Conservation (phyloP, 2,329 filamentous ascomycete genomes). For the Venturia effusa region DNA sequence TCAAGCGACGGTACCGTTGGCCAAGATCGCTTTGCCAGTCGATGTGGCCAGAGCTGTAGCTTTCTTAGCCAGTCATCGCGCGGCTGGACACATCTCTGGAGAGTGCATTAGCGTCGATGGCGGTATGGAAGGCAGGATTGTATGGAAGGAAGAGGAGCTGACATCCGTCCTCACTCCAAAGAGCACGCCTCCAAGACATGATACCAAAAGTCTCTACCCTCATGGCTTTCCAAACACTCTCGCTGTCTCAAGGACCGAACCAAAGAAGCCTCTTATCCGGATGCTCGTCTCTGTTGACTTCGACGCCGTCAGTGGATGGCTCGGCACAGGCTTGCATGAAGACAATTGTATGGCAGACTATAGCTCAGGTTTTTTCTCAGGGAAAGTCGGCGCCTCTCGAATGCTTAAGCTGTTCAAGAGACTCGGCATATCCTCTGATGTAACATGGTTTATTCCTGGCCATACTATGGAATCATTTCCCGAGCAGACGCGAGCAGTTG, state of each 20-base stretch:
- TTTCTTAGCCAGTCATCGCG: conserved; percentile 40
- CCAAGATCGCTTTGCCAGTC: conserved; percentile 37
- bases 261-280: conserved; percentile 19
- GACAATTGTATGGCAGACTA: conserved; percentile 47
- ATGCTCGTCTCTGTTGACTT: conserved; percentile 39
- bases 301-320: conserved; percentile 49
- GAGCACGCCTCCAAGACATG: not conserved
- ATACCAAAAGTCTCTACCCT: too few relatives aligned
- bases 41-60: conserved; percentile 39
- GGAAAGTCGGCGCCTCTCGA: conserved; percentile 44
- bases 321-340: conserved; percentile 44
- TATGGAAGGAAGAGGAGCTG: conserved; percentile 27
- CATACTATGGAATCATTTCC: conserved; percentile 50
- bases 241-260: not conserved
- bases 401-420: conserved; percentile 44
- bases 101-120: conserved; percentile 42
- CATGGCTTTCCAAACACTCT: not conserved
- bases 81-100: conserved; percentile 44
- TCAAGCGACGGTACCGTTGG: conserved; percentile 37
- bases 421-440: conserved; percentile 38
- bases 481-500: conserved; percentile 36
- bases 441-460: conserved; percentile 51
- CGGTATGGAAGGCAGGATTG: conserved; percentile 39
- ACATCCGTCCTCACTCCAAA: not conserved
- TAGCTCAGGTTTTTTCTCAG: conserved; percentile 44